These are phyloP conservation scores for Mycena sanguinolenta DNA, from an alignment of 768 basidiomycete species.

Conservation along the genomic window DNA sequence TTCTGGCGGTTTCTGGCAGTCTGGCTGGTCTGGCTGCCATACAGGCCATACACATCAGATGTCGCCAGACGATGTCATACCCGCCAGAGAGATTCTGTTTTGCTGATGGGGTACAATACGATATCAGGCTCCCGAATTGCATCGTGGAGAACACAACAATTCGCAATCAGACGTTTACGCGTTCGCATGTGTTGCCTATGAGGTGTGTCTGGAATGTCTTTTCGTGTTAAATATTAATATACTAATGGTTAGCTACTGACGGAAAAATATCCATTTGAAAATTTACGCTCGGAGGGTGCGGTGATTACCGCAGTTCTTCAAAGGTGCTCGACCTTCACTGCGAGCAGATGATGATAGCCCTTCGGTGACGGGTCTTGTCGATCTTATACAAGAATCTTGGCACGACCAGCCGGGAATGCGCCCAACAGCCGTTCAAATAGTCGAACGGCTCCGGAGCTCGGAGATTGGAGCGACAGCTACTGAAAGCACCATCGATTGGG, in stretches of 20 bases:
- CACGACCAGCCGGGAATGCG: background rate
- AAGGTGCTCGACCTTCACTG: background rate
- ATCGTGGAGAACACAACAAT: background rate
- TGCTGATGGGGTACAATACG: background rate
- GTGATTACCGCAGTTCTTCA: background rate
- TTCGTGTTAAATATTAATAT: background rate
- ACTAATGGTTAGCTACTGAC: background rate
- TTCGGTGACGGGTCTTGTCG: too few relatives aligned
- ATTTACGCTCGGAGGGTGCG: background rate
- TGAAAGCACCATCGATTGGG: background rate
- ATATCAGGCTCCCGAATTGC: background rate
- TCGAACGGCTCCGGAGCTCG: background rate
- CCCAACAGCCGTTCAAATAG: background rate
- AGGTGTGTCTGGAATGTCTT: too few relatives aligned
- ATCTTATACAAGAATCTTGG: too few relatives aligned
- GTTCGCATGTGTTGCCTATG: background rate
- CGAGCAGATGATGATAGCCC: too few relatives aligned
- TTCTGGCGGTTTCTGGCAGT: too few relatives aligned
- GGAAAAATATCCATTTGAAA: background rate
- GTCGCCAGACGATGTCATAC: too few relatives aligned
- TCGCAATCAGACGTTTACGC: background rate
- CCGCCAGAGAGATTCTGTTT: too few relatives aligned
- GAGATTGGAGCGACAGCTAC: background rate
- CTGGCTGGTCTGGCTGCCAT: too few relatives aligned
- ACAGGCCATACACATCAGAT: too few relatives aligned